A percentile compares a stretch with the other conserved stretches of the same genome.
phyloP scores from a whole-genome alignment of 2,329 filamentous ascomycete species.

The Trichocomaceae sp. region DNA sequence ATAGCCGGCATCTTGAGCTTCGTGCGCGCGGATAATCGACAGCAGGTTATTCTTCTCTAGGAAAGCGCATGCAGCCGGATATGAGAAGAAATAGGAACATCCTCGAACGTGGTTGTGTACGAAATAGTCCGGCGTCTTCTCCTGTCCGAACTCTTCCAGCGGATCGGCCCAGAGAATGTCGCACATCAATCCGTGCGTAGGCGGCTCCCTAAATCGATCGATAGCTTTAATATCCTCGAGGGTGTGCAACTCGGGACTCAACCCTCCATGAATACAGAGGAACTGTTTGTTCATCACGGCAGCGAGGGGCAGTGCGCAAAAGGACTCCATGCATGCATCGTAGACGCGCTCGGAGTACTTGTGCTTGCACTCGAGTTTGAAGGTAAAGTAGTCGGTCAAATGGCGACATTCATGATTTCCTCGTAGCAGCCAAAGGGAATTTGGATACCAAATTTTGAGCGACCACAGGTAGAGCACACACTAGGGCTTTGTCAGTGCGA shows the following conservation, averaged over 20 bases:
- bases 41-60: constrained; percentile 98
- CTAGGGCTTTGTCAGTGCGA: constrained; percentile 28
- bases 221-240: constrained; percentile 90
- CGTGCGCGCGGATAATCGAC: constrained; percentile 94
- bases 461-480: constrained; percentile 97
- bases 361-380: constrained; percentile 99
- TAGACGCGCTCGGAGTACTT: constrained; percentile 97
- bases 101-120: constrained; percentile 97
- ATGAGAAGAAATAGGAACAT: constrained; percentile 99
- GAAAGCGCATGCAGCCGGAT: constrained; percentile 93
- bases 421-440: constrained; percentile 91
- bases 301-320: constrained; percentile 86
- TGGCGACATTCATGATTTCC: constrained; percentile 99
- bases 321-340: constrained; percentile 97
- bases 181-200: constrained; percentile 97
- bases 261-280: constrained; percentile 91
- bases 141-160: constrained; percentile 95
- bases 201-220: constrained; percentile 94
- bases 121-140: constrained; percentile 97
- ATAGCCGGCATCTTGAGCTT: constrained; percentile 97
- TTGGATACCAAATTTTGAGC: constrained; percentile 98
- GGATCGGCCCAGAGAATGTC: constrained; percentile 99
- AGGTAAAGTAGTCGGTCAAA: constrained; percentile 99
- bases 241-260: constrained; percentile 93
- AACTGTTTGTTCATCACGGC: constrained; percentile 99